These are phyloP conservation scores for Rutstroemia sp. DNA, from an alignment of 2,329 filamentous ascomycete genomes.

Conservation along the genomic window DNA sequence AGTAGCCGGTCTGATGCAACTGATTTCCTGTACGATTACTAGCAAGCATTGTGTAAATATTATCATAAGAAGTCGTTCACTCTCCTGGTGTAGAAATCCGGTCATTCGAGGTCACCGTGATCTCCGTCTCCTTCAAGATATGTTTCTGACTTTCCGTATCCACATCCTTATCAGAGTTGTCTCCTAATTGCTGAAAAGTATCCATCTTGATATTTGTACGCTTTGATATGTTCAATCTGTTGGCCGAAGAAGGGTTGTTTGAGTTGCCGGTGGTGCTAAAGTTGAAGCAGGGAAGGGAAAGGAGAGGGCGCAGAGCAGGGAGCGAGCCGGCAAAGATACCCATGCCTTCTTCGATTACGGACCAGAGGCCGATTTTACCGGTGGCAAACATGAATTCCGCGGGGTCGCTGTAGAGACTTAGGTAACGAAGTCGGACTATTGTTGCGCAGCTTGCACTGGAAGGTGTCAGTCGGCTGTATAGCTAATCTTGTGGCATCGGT, in stretches of 20 bases:
- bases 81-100: too few relatives aligned
- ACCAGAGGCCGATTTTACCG: slow-evolving; percentile 38
- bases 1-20: too few relatives aligned
- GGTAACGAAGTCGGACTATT: slow-evolving; percentile 36
- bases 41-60: too few relatives aligned
- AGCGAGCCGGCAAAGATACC: slow-evolving; percentile 42
- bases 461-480: slow-evolving; percentile 11
- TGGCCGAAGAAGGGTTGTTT: neutral
- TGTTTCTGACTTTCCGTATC: slow-evolving; percentile 32
- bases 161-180: slow-evolving; percentile 12
- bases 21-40: too few relatives aligned
- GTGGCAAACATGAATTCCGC: slow-evolving; percentile 35
- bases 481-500: neutral
- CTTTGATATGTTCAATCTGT: neutral
- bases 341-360: slow-evolving; percentile 41
- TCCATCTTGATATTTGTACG: slow-evolving; percentile 15
- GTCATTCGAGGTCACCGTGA: slow-evolving; percentile 18
- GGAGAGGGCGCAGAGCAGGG: slow-evolving; percentile 38
- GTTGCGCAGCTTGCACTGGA: slow-evolving; percentile 32
- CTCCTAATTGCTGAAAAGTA: slow-evolving; percentile 18
- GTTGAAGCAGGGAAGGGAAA: slow-evolving; percentile 26
- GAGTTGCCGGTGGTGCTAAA: neutral
- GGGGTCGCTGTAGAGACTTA: slow-evolving; percentile 33
- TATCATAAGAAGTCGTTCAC: too few relatives aligned
- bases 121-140: slow-evolving; percentile 33